phyloP scores from a whole-genome alignment of 148 eudicot species.

The Rhododendron williamsianum region DNA sequence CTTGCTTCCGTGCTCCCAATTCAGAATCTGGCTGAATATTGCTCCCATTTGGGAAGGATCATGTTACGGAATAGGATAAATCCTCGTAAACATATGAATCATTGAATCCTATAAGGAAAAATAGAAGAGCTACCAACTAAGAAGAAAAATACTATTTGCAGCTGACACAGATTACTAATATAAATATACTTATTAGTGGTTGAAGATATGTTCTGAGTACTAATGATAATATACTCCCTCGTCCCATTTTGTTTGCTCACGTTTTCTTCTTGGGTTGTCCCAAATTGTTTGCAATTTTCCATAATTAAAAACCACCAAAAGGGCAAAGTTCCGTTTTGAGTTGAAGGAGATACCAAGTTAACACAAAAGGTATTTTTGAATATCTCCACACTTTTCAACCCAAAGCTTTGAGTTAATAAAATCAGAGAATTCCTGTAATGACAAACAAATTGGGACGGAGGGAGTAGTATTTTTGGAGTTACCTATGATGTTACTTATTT shows the following conservation, averaged over 20 bases:
- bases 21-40: neutral
- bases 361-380: too few species aligned
- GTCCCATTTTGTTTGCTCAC: too few species aligned
- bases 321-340: too few species aligned
- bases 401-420: too few species aligned
- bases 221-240: neutral
- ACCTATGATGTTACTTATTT: neutral
- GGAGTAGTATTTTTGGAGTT: too few species aligned
- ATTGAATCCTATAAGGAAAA: neutral
- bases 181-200: neutral
- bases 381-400: too few species aligned
- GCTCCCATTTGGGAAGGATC: neutral
- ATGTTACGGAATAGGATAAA: neutral
- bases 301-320: too few species aligned
- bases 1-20: neutral
- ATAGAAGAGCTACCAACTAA: neutral
- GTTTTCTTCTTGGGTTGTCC: too few species aligned
- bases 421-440: too few species aligned
- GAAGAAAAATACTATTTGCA: neutral
- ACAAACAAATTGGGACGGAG: too few species aligned
- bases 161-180: neutral
- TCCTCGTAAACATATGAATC: neutral
- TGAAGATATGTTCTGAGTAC: neutral
- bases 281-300: too few species aligned
- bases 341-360: too few species aligned